Evolutionary conservation across 768 basidiomycete genomes (phyloP).

Genomic region (Mycena leptocephala): DNA sequence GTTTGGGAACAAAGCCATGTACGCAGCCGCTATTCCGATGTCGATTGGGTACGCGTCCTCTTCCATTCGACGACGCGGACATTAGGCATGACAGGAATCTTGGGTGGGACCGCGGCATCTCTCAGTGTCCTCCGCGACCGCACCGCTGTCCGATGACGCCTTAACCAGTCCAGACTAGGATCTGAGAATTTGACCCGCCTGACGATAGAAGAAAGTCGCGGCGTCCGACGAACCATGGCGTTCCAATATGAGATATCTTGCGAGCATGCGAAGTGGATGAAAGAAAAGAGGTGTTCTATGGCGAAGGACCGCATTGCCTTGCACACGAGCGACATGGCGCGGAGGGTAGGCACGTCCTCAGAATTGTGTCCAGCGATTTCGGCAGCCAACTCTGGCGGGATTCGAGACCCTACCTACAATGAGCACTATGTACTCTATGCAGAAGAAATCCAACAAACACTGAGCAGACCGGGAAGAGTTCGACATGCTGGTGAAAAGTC

Average conservation of each 20-base stretch:
- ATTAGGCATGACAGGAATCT: slow-evolving; percentile 8
- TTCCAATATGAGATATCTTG: slow-evolving; percentile 24
- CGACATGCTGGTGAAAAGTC: too few relatives aligned
- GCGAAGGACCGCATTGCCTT: slow-evolving; percentile 11
- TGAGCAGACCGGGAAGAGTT: too few relatives aligned
- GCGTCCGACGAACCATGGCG: slow-evolving; percentile 14
- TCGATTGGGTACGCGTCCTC: neutral
- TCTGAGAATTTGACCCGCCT: slow-evolving; percentile 15
- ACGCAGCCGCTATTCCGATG: neutral
- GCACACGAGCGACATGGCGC: slow-evolving; percentile 21
- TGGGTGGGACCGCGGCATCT: neutral
- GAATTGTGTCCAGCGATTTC: slow-evolving; percentile 28
- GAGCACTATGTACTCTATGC: too few relatives aligned
- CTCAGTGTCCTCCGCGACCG: neutral
- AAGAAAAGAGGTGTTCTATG: slow-evolving; percentile 19
- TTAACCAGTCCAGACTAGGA: neutral
- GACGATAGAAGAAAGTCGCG: slow-evolving; percentile 1
- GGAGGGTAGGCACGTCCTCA: slow-evolving; percentile 10
- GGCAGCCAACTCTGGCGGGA: slow-evolving; percentile 12
- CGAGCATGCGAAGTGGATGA: slow-evolving; percentile 5
- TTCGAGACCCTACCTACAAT: slow-evolving; percentile 4
- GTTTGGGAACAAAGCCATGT: slow-evolving; percentile 18
- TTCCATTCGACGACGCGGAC: slow-evolving; percentile 14
- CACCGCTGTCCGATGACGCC: neutral
- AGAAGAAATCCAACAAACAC: too few relatives aligned